Conservation (phyloP, 257 asterid species). For the Mitragyna speciosa region DNA sequence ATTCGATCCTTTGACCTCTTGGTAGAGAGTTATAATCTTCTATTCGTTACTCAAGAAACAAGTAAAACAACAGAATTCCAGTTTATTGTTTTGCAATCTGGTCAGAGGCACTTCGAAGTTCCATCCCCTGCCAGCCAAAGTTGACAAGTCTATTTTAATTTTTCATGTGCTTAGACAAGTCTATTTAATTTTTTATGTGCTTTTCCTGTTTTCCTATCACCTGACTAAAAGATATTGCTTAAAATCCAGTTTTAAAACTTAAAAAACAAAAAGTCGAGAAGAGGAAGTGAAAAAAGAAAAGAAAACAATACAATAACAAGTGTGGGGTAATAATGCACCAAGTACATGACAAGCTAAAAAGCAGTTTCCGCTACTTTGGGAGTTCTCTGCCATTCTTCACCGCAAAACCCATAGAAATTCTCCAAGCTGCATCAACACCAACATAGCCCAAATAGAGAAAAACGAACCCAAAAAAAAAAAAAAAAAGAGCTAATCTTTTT, state of each 20-base stretch:
- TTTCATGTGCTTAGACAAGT: not conserved
- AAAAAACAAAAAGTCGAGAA: not conserved
- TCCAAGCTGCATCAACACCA: not conserved
- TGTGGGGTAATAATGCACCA: not conserved
- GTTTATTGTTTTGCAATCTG: not conserved
- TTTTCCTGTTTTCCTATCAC: not conserved
- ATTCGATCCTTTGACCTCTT: too few relatives aligned
- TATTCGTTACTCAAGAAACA: too few relatives aligned
- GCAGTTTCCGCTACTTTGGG: slow-evolving; percentile 28
- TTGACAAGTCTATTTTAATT: not conserved
- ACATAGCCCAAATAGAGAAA: not conserved
- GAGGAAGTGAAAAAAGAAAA: not conserved
- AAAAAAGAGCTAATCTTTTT: not conserved
- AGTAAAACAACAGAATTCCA: too few relatives aligned
- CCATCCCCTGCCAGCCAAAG: not conserved
- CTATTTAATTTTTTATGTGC: too few relatives aligned
- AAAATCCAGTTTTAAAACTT: too few relatives aligned
- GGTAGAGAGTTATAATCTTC: too few relatives aligned
- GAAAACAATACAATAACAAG: not conserved
- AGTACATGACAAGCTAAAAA: not conserved
- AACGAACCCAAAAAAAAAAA: not conserved
- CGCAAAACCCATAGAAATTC: slow-evolving; percentile 12
- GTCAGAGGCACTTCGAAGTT: not conserved
- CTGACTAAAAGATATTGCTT: not conserved
- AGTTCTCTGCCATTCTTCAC: slow-evolving; percentile 15